Conservation (phyloP, 805 yeast species). For the Wickerhamiella allomyrinae region DNA sequence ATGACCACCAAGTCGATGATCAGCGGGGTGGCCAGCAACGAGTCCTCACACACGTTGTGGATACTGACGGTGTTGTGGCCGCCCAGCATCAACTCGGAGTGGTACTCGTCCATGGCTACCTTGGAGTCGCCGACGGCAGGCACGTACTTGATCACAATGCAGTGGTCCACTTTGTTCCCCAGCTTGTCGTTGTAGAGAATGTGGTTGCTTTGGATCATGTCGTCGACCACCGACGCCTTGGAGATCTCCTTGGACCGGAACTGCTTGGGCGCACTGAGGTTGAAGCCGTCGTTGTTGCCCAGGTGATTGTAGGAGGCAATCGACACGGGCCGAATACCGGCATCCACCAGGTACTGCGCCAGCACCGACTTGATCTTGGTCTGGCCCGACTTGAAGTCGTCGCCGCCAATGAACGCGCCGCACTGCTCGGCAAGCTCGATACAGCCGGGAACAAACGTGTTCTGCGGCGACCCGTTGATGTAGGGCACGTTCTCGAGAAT, state of each 20-base stretch:
- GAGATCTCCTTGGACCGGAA: slow-evolving; percentile 93
- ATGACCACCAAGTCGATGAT: slow-evolving; percentile 82
- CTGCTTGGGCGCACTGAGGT: slow-evolving; percentile 81
- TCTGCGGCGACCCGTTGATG: slow-evolving; percentile 94
- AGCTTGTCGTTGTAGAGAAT: slow-evolving; percentile 67
- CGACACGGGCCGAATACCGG: slow-evolving; percentile 89
- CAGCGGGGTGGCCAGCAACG: slow-evolving; percentile 84
- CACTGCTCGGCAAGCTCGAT: slow-evolving; percentile 74
- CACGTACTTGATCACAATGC: slow-evolving; percentile 87
- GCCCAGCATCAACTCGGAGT: slow-evolving; percentile 92
- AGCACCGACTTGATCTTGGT: slow-evolving; percentile 91
- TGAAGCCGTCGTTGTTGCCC: slow-evolving; percentile 93
- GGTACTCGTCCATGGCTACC: slow-evolving; percentile 97
- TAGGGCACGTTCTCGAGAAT: slow-evolving; percentile 80
- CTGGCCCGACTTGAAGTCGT: slow-evolving; percentile 94
- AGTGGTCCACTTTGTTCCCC: slow-evolving; percentile 76
- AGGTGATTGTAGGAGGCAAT: slow-evolving; percentile 93
- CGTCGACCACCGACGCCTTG: slow-evolving; percentile 85
- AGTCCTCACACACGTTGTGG: slow-evolving; percentile 94
- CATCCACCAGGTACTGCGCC: slow-evolving; percentile 92
- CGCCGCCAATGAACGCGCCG: slow-evolving; percentile 79
- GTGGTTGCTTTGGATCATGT: slow-evolving; percentile 76
- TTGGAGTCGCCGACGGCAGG: slow-evolving; percentile 93
- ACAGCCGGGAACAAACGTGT: slow-evolving; percentile 92
- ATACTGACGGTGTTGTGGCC: slow-evolving; percentile 91